phyloP scores from a whole-genome alignment of 495 filamentous ascomycete species.

The Talaromyces nanjingensis region DNA sequence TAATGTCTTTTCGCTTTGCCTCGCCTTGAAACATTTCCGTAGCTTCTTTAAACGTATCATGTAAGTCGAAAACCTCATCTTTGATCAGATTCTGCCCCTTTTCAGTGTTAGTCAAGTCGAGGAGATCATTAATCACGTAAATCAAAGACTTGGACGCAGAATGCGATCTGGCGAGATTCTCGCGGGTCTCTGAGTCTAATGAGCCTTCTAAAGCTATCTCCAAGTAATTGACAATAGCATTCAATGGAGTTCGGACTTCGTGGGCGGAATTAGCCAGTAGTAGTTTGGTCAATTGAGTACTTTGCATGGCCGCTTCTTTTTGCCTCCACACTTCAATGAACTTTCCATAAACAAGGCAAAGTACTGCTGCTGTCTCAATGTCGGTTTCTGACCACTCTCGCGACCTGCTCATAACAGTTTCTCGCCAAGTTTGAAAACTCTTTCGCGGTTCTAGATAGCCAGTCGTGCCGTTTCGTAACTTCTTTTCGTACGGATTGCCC shows the following conservation, averaged over 20 bases:
- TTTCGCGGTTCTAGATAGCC: slow-evolving; percentile 68
- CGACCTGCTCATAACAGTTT: slow-evolving; percentile 68
- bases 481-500: slow-evolving; percentile 87
- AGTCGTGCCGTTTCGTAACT: slow-evolving; percentile 56
- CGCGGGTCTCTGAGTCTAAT: slow-evolving; percentile 76
- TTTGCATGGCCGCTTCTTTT: slow-evolving; percentile 80
- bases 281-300: slow-evolving; percentile 70
- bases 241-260: slow-evolving; percentile 88
- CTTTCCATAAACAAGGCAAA: slow-evolving; percentile 87
- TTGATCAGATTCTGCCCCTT: slow-evolving; percentile 74
- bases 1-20: slow-evolving; percentile 66
- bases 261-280: slow-evolving; percentile 90
- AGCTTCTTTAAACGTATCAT: slow-evolving; percentile 65
- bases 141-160: slow-evolving; percentile 95
- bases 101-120: slow-evolving; percentile 88
- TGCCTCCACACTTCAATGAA: slow-evolving; percentile 92
- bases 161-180: slow-evolving; percentile 80
- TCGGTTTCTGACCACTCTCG: slow-evolving; percentile 64
- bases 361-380: slow-evolving; percentile 79
- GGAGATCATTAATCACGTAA: slow-evolving; percentile 91
- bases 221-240: slow-evolving; percentile 94
- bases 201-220: slow-evolving; percentile 87
- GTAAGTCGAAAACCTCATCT: slow-evolving; percentile 73
- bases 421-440: slow-evolving; percentile 71
- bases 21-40: slow-evolving; percentile 67